Evolutionary conservation across 2,329 filamentous ascomycete species (phyloP), one percentile per base, ranked within the genome.

Genomic region (Colletotrichum musae): DNA sequence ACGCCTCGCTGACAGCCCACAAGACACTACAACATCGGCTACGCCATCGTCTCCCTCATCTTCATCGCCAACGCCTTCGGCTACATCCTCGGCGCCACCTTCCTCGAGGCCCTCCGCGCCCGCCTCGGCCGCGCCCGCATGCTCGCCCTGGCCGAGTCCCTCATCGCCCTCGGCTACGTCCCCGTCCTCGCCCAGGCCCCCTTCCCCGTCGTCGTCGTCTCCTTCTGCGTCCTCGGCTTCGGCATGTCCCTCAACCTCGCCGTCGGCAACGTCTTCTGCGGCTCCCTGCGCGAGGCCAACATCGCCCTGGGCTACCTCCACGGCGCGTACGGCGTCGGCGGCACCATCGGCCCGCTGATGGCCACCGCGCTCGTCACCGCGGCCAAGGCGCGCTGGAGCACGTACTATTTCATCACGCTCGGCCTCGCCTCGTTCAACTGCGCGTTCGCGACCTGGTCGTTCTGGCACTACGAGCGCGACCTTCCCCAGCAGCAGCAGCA

Each of bases 1-100:
- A 36, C 16, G 47, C 4, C 9, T 50, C 47, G 53, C 32, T 36
- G 24, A 43, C 41, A 12, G 1, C 32, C 3, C 3, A 10, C 7
- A 53, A 89, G 86, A 52, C 79, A 92, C 74, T 97, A 95, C 76
- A 73, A 85, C 67, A 93, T 96, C 64, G 91, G 91, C 50, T 95
- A 96, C 77, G 92, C 90, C 2, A 80, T 94, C 9, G 92, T 96
- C 3, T 95, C 94, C 2, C 83, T 95, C 45, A 93, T 97, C 75
- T 97, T 96, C 82, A 87, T 96, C 36, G 88, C 91, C 52, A 93
- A 93, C 73, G 93, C 94, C 0, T 72, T 91, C 5, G 94, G 94
- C 16, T 97, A 94, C 81, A 90, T 97, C 75, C 78, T 86, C 13
- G 91, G 92, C 1, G 93, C 93, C 1, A 87, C 91, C 45, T 84